phyloP scores from a whole-genome alignment of 75 land plant species.

The Pinus tabuliformis region DNA sequence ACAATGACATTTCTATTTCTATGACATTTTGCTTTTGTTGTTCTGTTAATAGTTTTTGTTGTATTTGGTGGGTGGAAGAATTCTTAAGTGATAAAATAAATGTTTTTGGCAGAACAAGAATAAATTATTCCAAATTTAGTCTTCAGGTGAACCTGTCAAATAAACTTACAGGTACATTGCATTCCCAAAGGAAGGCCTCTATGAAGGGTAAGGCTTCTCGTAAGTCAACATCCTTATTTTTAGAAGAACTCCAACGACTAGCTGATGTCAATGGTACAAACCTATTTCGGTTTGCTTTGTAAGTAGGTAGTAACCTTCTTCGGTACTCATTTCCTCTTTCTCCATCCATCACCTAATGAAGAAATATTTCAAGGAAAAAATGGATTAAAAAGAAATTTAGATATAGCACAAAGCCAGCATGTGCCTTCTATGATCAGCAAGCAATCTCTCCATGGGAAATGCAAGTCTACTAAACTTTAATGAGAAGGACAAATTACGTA shows the following conservation, averaged over 20 bases:
- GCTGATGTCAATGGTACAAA: conserved; percentile 12
- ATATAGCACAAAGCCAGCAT: neutral
- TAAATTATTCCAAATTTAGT: neutral
- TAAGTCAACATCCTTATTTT: conserved; percentile 22
- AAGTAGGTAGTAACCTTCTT: conserved; percentile 65
- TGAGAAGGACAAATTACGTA: neutral
- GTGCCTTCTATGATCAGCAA: neutral
- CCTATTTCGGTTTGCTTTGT: conserved; percentile 67
- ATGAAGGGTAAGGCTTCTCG: conserved; percentile 28
- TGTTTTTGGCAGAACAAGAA: neutral
- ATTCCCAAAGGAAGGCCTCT: conserved; percentile 46
- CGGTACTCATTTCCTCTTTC: conserved; percentile 82
- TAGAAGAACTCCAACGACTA: conserved; percentile 11
- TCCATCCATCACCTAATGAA: conserved; percentile 79
- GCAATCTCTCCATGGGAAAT: neutral
- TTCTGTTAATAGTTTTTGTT: neutral
- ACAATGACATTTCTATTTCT: neutral
- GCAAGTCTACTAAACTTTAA: neutral
- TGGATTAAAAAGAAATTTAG: neutral
- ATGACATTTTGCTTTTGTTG: neutral
- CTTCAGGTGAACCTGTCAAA: neutral
- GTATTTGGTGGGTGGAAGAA: neutral
- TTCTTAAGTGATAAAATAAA: neutral
- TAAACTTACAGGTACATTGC: conserved; percentile 73
- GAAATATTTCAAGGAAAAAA: neutral